Evolutionary conservation across 2,329 filamentous ascomycete genomes (phyloP), one percentile per base, ranked within the genome.

Genomic region (Drechslerella coelobrocha): DNA sequence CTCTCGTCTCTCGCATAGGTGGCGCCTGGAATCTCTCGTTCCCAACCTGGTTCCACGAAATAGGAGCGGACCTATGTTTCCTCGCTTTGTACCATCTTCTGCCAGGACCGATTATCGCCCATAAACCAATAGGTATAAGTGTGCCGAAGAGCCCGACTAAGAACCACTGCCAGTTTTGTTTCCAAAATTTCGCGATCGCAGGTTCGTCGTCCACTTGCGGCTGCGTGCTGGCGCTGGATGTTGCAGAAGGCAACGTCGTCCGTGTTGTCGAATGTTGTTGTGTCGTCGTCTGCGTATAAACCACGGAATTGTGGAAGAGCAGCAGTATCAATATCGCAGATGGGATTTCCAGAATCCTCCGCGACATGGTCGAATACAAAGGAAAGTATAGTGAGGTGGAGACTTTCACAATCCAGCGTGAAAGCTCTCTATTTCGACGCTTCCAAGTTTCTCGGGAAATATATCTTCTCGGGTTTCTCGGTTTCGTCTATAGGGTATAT

Each of bases 121-220:
- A 69, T 26, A 62, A 12, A 14, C 62, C n/a, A 27, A 69, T 69
- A 10, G 65, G 65, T 23, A 69, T 43, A 1, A 48, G 17, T n/a
- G 48, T 52, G 14, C 51, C 39, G 23, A 61, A 9, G 41, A 69
- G 37, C 1, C 51, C 65, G 34, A 69, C 54, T 21, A 69, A 47
- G 43, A 69, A 69, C 65, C 65, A 69, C 17, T 62, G 52, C 65
- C 65, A 69, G 24, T 69, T 69, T 48, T 55, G n/a, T 10, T 69
- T 57, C 65, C 65, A 69, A 27, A 69, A 69, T 39, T 31, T 48
- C 8, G 56, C 57, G 17, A 56, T n/a, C 12, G 39, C 27, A 2
- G 59, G 48, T 19, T 54, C 59, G 7, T 24, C 51, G 3, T 10
- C 21, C 48, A 21, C 31, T 47, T 10, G 55, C 21, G 17, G 37